Base-by-base conservation (phyloP, 2,329 filamentous ascomycete species). In the Neoarthrinium moseri region DNA sequence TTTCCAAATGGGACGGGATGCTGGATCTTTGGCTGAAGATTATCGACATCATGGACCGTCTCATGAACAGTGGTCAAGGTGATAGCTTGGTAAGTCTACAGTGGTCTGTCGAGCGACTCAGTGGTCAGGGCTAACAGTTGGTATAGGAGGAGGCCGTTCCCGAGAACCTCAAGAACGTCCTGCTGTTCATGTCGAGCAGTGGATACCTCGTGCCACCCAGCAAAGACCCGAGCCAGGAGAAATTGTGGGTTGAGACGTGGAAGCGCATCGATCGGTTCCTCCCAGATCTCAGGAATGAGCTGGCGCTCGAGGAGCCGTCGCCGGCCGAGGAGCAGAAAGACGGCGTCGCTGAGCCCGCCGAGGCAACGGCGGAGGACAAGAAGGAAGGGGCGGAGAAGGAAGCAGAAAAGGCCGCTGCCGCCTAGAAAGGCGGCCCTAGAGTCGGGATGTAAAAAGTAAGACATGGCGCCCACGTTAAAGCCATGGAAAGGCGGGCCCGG, bases 61-160 rank as follows among this genome's bases (percentile, higher is more conserved):
- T 99, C 53, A 95, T 96, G 84, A 96, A 96, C 60, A 94, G 89
- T 59, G 92, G 92, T 1, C 91, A 96, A 65, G 89, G 89, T 20
- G 91, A 95, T 60, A 92, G 86, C 58, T 70, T 95, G 62, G 88
- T 91, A 80, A 70, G 85, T 76, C 7, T 2, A n/a, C n/a, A n/a
- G n/a, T n/a, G n/a, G n/a, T n/a, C n/a, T n/a, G n/a, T n/a, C n/a
- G n/a, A n/a, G n/a, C n/a, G n/a, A n/a, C n/a, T n/a, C n/a, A n/a
- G n/a, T n/a, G n/a, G n/a, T n/a, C n/a, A n/a, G n/a, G 56, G 44
- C 54, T 43, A 40, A 37, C 27, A 12, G 20, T 42, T 20, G 57
- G 50, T 7, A 13, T 56, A 95, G 84, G 91, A 95, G 68, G 94
- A 99, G 72, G 92, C 94, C 11, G 91, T 97, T 3, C 88, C 89